A percentile compares a stretch with the other conserved stretches of the same genome.
phyloP scores from a whole-genome alignment of 768 basidiomycete genomes.

The Termitomyces titanicus region DNA sequence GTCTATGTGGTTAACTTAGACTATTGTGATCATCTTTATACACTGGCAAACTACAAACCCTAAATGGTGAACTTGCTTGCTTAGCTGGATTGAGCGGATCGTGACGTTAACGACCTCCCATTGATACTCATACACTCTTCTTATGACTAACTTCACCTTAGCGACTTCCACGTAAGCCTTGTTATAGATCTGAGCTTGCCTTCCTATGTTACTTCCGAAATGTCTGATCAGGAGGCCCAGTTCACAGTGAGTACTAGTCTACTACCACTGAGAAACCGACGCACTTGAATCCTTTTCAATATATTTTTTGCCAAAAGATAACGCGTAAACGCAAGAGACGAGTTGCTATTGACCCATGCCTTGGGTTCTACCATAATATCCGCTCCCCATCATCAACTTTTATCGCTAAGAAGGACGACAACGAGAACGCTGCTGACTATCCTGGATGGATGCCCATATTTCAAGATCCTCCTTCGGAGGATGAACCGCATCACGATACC shows the following conservation, averaged over 20 bases:
- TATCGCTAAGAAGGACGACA: neutral
- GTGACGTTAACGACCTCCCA: no score
- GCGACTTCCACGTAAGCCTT: neutral
- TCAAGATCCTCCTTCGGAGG: neutral
- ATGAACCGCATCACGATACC: neutral
- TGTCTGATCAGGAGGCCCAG: neutral
- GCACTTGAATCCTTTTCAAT: neutral
- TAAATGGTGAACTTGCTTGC: no score
- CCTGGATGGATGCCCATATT: neutral
- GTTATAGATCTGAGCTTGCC: neutral
- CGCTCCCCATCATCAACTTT: neutral
- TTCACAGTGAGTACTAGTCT: neutral
- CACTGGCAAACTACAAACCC: no score
- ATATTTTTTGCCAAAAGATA: slow-evolving; percentile 34
- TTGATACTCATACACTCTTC: neutral
- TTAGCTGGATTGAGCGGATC: no score
- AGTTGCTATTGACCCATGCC: slow-evolving; percentile 38
- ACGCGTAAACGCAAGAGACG: slow-evolving; percentile 46
- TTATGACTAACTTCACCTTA: neutral
- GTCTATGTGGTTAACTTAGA: no score
- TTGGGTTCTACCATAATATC: slow-evolving; percentile 30
- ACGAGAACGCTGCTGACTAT: neutral
- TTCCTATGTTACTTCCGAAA: neutral
- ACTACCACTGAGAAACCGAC: neutral
- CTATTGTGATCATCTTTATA: no score